Evolutionary conservation across 257 asterid species (phyloP).

Genomic region (Henckelia pumila): DNA sequence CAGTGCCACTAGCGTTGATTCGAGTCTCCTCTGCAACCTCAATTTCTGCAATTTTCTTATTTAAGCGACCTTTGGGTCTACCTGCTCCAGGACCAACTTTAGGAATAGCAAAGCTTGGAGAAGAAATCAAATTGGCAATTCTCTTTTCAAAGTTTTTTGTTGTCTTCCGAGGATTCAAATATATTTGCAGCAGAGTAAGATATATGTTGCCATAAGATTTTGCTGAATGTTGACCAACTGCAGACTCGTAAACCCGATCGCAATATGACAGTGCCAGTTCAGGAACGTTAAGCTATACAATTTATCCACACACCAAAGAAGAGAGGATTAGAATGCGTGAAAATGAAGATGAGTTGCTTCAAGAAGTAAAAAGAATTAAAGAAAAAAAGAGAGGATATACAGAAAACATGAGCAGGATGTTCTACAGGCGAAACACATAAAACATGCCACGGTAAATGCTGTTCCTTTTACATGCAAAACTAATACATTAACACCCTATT

Average conservation of each 20-base stretch:
- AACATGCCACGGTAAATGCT: neutral
- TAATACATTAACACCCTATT: conserved; percentile 6
- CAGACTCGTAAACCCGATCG: conserved; percentile 77
- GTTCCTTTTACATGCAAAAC: conserved; percentile 4
- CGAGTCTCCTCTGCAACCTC: conserved; percentile 81
- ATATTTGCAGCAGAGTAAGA: conserved; percentile 86
- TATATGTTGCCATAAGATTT: conserved; percentile 73
- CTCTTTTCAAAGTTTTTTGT: conserved; percentile 74
- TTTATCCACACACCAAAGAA: conserved; percentile 22
- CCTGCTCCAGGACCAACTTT: conserved; percentile 49
- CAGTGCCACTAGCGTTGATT: conserved; percentile 75
- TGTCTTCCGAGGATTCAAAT: conserved; percentile 79
- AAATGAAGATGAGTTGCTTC: conserved; percentile 10
- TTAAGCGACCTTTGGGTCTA: conserved; percentile 48
- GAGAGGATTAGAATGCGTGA: conserved; percentile 16
- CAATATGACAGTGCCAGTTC: conserved; percentile 89
- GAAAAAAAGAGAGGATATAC: neutral
- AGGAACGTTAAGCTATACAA: conserved; percentile 74
- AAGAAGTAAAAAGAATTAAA: conserved; percentile 7
- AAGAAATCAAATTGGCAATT: conserved; percentile 50
- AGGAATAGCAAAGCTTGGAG: conserved; percentile 49
- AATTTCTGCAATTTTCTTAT: conserved; percentile 81
- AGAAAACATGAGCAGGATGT: neutral
- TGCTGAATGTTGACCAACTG: conserved; percentile 55
- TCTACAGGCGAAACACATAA: neutral